These are phyloP conservation scores for Castanea sativa DNA, from an alignment of 306 rosid genomes.

Conservation along the genomic window DNA sequence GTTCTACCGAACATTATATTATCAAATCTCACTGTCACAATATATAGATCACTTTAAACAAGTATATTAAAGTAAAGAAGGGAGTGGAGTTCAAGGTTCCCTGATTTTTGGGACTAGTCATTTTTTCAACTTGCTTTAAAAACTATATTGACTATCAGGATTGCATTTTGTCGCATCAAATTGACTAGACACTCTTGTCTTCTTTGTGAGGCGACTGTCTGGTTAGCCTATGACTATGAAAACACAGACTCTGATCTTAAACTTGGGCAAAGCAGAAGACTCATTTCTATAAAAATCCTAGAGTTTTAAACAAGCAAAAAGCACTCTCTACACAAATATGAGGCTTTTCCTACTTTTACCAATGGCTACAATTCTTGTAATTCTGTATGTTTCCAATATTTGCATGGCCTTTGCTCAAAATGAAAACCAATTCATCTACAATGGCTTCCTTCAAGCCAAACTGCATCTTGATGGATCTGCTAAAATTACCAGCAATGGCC, in stretches of 20 bases:
- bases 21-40: too few relatives aligned
- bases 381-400: background rate
- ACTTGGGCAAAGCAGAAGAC: background rate
- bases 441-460: background rate
- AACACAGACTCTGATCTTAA: background rate
- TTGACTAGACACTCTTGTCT: too few relatives aligned
- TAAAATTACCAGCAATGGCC: background rate
- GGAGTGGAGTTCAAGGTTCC: too few relatives aligned
- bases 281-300: background rate
- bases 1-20: too few relatives aligned
- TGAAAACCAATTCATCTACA: background rate
- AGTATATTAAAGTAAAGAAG: too few relatives aligned
- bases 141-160: too few relatives aligned
- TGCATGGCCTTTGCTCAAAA: background rate
- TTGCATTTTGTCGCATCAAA: too few relatives aligned
- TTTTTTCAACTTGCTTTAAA: too few relatives aligned
- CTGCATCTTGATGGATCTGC: background rate
- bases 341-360: background rate
- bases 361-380: background rate
- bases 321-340: background rate
- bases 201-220: too few relatives aligned
- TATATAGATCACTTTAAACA: too few relatives aligned
- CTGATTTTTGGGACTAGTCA: too few relatives aligned
- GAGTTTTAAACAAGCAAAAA: background rate
- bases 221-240: too few relatives aligned